Evolutionary conservation across 2,329 filamentous ascomycete species (phyloP), one percentile per base, ranked within the genome.

Genomic region (Aspergillus glaucus): DNA sequence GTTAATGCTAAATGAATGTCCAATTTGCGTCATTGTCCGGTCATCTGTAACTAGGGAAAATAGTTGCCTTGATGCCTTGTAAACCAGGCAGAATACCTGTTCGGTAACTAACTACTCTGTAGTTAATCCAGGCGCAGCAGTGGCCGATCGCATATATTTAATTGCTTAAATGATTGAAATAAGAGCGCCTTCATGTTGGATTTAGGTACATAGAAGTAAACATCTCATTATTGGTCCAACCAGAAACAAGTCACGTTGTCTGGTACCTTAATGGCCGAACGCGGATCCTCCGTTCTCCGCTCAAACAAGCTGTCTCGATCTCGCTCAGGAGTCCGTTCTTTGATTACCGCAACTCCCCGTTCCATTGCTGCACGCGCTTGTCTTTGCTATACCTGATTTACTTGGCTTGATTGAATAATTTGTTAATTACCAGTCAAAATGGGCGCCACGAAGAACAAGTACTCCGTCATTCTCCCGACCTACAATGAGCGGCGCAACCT

Each of bases 401-500:
- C 2, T 6, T 17, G n/a, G 34, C 34, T 37, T 30, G 5, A 30
- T 30, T 30, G 26, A 30, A 30, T 5, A 12, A 30, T 12, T 3
- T 30, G 3, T 30, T 12, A 12, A 12, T 30, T 4, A 30, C 10
- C 3, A 12, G 51, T 52, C 57, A 67, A 54, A 41, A 73, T 73
- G 70, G 55, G 53, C 10, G 54, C 60, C 47, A 56, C 69, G 44
- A 75, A 78, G 58, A 79, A 93, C 79, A 95, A 92, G 75, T 98
- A 96, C 80, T 95, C 92, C 59, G 86, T 98, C 67, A 92, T 98
- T 67, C 83, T 98, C 57, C 93, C 93, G 50, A 98, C 93, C 54
- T 98, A 95, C 82, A 97, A 98, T 72, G 93, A 98, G 81, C 88
- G 93, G 67, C 85, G 84, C 71, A 98, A 98, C 75, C 83, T 98